Evolutionary conservation across 2,329 filamentous ascomycete species (phyloP).

Genomic region (Penicillium sp.): DNA sequence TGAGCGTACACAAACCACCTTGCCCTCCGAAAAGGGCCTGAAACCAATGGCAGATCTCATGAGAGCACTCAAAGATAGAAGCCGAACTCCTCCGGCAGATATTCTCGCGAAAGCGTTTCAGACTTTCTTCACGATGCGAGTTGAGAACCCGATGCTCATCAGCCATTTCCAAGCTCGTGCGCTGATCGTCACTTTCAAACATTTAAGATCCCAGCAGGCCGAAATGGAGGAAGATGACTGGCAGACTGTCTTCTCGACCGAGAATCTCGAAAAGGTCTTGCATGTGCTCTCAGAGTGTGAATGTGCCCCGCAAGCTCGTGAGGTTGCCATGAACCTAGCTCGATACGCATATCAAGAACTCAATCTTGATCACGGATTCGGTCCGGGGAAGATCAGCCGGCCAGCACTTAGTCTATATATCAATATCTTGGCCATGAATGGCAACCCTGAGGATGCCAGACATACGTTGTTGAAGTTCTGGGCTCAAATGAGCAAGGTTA

Average conservation of each 20-base stretch:
- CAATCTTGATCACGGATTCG: constrained; percentile 43
- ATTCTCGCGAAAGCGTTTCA: constrained; percentile 64
- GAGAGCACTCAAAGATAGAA: constrained; percentile 58
- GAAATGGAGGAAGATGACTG: constrained; percentile 33
- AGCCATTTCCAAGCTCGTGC: constrained; percentile 64
- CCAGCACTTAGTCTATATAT: constrained; percentile 48
- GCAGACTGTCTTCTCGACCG: constrained; percentile 37
- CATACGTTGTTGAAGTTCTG: constrained; percentile 45
- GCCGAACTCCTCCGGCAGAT: constrained; percentile 60
- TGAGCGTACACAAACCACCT: constrained; percentile 50
- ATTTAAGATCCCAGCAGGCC: constrained; percentile 49
- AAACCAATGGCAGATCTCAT: constrained; percentile 66
- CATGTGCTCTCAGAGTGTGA: constrained; percentile 37
- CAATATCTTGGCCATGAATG: constrained; percentile 52
- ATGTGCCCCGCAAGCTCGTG: constrained; percentile 37
- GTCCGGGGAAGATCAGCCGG: constrained; percentile 32
- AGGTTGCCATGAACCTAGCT: constrained; percentile 41
- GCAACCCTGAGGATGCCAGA: constrained; percentile 53
- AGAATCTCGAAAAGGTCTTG: constrained; percentile 42
- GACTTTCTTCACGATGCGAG: constrained; percentile 59
- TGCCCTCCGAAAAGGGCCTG: constrained; percentile 61
- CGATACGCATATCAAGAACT: constrained; percentile 37
- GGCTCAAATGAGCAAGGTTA: constrained; percentile 30
- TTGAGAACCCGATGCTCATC: constrained; percentile 50
- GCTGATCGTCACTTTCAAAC: constrained; percentile 56